A percentile compares a stretch with the other conserved stretches of the same genome.
Conservation (phyloP, 129 eudicot species). For the Flaveria ramosissima region DNA sequence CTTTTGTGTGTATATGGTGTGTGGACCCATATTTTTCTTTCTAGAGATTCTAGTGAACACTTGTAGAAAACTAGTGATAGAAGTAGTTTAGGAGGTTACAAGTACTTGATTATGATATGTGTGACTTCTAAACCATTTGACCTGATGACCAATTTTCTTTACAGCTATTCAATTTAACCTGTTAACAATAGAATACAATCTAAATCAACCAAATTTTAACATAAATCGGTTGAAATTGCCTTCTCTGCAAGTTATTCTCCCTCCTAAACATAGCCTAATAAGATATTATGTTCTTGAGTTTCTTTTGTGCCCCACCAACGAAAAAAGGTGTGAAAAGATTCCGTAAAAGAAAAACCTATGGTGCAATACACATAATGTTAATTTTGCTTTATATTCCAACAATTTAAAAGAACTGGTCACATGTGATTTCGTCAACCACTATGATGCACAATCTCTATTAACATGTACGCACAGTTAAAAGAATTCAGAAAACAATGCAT, state of each 20-base stretch:
- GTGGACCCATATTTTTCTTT: neutral
- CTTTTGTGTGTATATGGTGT: neutral
- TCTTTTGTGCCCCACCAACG: neutral
- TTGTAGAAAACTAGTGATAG: neutral
- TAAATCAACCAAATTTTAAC: neutral
- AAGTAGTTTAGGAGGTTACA: slow-evolving; percentile 4
- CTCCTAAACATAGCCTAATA: slow-evolving; percentile 1
- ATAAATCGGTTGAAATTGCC: neutral
- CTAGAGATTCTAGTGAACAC: slow-evolving; percentile 1
- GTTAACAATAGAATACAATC: neutral
- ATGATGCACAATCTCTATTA: neutral
- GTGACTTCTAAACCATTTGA: neutral
- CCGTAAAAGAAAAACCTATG: neutral
- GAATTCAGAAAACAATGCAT: neutral
- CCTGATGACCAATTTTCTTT: neutral
- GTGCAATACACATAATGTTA: neutral
- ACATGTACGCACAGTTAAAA: neutral
- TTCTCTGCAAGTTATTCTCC: neutral
- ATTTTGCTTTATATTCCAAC: neutral
- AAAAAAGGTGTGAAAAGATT: neutral
- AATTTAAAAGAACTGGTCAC: neutral
- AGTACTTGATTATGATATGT: neutral
- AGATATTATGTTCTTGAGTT: neutral
- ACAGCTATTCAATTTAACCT: neutral
- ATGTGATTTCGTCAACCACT: neutral